phyloP scores from a whole-genome alignment of 108 stramenopile species.

The Mediolabrus comicus region DNA sequence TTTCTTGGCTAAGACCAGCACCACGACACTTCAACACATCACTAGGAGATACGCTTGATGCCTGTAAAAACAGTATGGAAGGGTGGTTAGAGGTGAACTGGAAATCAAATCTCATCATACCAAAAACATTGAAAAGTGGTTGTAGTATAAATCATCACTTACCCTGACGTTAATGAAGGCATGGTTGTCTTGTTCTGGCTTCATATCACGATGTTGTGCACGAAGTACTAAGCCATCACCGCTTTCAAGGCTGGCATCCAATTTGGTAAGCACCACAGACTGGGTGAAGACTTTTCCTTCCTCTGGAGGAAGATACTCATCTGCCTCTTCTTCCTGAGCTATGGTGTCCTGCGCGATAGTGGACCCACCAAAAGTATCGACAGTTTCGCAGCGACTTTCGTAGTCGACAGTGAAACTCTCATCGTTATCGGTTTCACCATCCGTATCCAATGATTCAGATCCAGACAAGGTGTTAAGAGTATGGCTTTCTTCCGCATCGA shows the following conservation, averaged over 20 bases:
- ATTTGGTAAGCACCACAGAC: constrained; percentile 35
- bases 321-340: background rate
- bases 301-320: background rate
- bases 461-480: background rate
- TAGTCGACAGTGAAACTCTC: no score
- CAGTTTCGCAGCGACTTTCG: no score
- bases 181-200: constrained; percentile 33
- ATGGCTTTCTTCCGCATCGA: background rate
- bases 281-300: constrained; percentile 6
- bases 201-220: constrained; percentile 42
- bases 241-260: background rate
- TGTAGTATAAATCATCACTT: background rate
- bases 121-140: no score
- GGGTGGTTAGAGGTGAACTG: background rate
- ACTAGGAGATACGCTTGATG: constrained; percentile 60
- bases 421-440: background rate
- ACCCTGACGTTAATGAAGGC: constrained; percentile 61
- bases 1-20: constrained; percentile 33
- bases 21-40: constrained; percentile 63
- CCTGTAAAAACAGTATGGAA: constrained; percentile 27
- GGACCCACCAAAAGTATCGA: background rate
- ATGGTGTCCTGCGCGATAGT: background rate
- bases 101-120: background rate
- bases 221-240: constrained; percentile 30
- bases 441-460: background rate